Evolutionary conservation across 2,329 filamentous ascomycete species (phyloP), one percentile per base, ranked within the genome.

Genomic region (Cladorrhinum sp.): DNA sequence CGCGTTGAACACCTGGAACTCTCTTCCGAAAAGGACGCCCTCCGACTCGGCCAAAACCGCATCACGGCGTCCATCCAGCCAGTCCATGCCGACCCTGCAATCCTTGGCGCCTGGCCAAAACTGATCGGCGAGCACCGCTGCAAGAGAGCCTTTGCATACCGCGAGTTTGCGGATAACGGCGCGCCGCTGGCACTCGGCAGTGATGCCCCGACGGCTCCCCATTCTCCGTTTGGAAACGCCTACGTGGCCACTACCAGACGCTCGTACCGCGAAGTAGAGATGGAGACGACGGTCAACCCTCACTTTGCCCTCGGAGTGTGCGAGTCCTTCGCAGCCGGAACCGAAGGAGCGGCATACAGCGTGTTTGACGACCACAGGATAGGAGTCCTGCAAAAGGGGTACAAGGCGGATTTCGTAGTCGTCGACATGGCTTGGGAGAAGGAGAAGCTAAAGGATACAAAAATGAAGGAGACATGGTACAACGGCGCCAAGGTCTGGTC

Each of bases 1-100:
- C 79, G 86, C 16, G 85, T 89, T 64, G 86, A 89, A 72, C 86
- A 89, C 67, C 74, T 89, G 2, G 86, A 89, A 69, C 76, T 89
- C 27, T 77, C 85, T 0, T 78, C 78, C 0, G 75, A 77, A 0
- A 75, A 77, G 59, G 86, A 88, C 65, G 85, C 83, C 0, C 74
- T 68, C 1, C 75, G 85, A 1, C 77, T 89, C 0, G 85, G 84
- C 5, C 68, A 74, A 23, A 73, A 86, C 3, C 84, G 85, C 53
- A 86, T 89, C 72, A 85, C 82, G 0, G 83, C 83, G 0, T 84
- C 81, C 1, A 77, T 85, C 16, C 82, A 85, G 66, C 80, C 83
- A 0, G 83, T 85, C 0, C 83, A 86, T 63, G 77, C 81, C 1
- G 83, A 85, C 60, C 86, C 86, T 0, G 82, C 84, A 0, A 85